Evolutionary conservation across 371 early-diverging fungal genomes (phyloP).

Genomic region (Smittium culicis): DNA sequence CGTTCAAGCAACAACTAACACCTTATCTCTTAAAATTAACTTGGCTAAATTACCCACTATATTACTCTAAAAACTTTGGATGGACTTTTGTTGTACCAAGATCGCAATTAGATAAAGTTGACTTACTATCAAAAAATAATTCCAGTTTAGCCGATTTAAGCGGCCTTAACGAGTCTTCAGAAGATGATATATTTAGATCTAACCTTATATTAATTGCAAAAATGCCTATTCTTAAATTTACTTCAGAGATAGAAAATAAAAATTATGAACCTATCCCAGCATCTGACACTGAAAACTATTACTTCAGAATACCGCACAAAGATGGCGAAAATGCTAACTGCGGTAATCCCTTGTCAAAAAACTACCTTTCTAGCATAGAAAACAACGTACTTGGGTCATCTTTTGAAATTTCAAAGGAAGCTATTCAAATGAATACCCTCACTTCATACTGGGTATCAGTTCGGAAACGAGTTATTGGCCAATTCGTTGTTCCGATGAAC

Average conservation of each 20-base stretch:
- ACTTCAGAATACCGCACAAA: constrained; percentile 72
- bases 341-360: constrained; percentile 76
- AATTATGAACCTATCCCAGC: constrained; percentile 32
- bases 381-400: constrained; percentile 58
- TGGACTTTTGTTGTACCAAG: constrained; percentile 70
- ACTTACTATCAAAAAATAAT: constrained; percentile 9
- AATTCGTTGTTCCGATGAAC: constrained; percentile 73
- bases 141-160: too few species aligned
- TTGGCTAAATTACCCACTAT: constrained; percentile 75
- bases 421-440: constrained; percentile 57
- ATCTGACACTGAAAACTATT: constrained; percentile 30
- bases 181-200: neutral
- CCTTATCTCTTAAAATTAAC: constrained; percentile 69
- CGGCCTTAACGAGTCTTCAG: neutral
- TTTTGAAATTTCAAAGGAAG: constrained; percentile 56
- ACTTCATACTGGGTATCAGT: constrained; percentile 89
- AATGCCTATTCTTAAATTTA: constrained; percentile 7
- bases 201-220: neutral
- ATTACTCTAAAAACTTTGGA: constrained; percentile 44
- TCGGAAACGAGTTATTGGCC: constrained; percentile 62
- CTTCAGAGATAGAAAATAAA: constrained; percentile 27
- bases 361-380: constrained; percentile 62
- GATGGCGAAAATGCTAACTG: constrained; percentile 68
- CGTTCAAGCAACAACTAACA: constrained; percentile 55
- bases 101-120: neutral